phyloP scores from a whole-genome alignment of 768 basidiomycete genomes.

The Lactarius quietus region DNA sequence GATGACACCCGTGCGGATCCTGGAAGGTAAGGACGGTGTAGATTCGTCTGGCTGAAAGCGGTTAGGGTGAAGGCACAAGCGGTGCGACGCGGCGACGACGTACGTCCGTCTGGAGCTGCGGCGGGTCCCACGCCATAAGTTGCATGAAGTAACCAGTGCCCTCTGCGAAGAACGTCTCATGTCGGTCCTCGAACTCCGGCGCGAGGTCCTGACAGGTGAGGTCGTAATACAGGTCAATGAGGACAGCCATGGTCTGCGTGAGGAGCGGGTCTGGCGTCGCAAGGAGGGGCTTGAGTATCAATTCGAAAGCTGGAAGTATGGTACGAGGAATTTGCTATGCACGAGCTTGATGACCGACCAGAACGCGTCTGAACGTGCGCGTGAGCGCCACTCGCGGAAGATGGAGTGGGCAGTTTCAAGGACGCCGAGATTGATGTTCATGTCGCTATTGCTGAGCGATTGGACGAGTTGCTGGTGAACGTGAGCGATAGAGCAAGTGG shows the following conservation, averaged over 20 bases:
- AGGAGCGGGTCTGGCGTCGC: conserved; percentile 42
- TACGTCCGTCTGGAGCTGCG: conserved; percentile 66
- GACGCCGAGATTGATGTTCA: conserved; percentile 83
- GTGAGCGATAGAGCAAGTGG: neutral
- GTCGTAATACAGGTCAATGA: conserved; percentile 89
- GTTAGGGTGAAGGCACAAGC: conserved; percentile 8
- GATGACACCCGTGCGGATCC: conserved; percentile 84
- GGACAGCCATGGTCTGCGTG: conserved; percentile 70
- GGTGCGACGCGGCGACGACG: conserved; percentile 31
- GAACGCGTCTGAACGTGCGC: conserved; percentile 81
- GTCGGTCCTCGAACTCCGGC: conserved; percentile 86
- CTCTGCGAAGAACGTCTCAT: conserved; percentile 76
- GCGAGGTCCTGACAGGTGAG: conserved; percentile 94
- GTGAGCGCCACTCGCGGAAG: conserved; percentile 89
- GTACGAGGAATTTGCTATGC: conserved; percentile 72
- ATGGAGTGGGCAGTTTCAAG: conserved; percentile 96
- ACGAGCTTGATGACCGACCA: conserved; percentile 92
- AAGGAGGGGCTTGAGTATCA: conserved; percentile 54
- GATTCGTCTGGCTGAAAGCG: conserved; percentile 66
- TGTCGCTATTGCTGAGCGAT: conserved; percentile 77
- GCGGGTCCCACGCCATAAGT: conserved; percentile 78
- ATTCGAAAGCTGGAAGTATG: conserved; percentile 78
- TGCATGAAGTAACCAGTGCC: conserved; percentile 69
- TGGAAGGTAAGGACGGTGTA: conserved; percentile 81
- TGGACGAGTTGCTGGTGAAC: conserved; percentile 68